Evolutionary conservation across 495 filamentous ascomycete genomes (phyloP).

Genomic region (Glonium stellatum): DNA sequence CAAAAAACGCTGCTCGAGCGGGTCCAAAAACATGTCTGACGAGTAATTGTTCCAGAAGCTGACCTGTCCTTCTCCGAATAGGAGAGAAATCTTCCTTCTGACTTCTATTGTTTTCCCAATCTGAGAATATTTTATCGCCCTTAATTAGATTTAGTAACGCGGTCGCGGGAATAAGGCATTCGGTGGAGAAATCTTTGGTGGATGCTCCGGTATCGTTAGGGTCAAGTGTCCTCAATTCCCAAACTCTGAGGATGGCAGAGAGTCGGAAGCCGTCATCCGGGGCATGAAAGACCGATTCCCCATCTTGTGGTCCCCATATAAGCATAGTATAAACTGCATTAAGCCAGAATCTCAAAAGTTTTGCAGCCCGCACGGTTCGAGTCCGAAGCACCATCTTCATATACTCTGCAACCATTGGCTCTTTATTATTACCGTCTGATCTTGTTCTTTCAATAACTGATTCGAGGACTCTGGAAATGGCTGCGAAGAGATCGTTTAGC

Average conservation of each 20-base stretch:
- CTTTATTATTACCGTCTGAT: conserved; percentile 28
- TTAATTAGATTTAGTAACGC: conserved; percentile 11
- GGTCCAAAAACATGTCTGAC: conserved; percentile 66
- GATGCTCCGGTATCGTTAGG: conserved; percentile 6
- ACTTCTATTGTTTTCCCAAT: background rate
- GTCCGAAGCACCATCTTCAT: conserved; percentile 47
- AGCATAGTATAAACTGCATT: conserved; percentile 13
- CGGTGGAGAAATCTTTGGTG: conserved; percentile 21
- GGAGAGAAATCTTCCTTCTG: background rate
- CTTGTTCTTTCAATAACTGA: conserved; percentile 37
- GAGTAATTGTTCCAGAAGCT: conserved; percentile 54
- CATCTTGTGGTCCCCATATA: conserved; percentile 27
- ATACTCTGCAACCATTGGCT: conserved; percentile 43
- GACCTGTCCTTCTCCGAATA: conserved; percentile 27
- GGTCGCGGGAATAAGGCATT: conserved; percentile 19
- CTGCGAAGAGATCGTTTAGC: conserved; percentile 14
- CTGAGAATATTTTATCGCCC: background rate
- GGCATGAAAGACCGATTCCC: background rate
- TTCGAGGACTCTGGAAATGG: conserved; percentile 7
- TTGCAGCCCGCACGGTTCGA: conserved; percentile 43
- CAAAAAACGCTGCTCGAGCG: conserved; percentile 46
- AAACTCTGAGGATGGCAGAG: conserved; percentile 16
- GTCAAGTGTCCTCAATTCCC: conserved; percentile 17
- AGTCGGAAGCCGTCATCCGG: conserved; percentile 7
- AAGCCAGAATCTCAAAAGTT: conserved; percentile 39